Evolutionary conservation across 805 yeast species (phyloP), one percentile per base, ranked within the genome.

Genomic region (Wickerhamomyces mucosus): DNA sequence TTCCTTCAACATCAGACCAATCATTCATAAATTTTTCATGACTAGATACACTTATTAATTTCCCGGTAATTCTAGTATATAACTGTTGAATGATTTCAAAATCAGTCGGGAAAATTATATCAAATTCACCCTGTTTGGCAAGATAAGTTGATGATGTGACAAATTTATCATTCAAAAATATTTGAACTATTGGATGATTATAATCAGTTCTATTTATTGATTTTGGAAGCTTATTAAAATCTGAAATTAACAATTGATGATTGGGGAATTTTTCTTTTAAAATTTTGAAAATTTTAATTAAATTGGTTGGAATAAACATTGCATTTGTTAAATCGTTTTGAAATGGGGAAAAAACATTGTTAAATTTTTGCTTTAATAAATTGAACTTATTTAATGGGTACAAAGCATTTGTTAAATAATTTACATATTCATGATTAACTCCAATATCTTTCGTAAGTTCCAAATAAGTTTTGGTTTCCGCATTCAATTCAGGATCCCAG

Each of bases 101-200:
- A 46, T 84, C 80, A 0, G 94, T 84, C 8, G 94, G 83, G 48
- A 84, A 84, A 78, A 82, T 74, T 31, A 84, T 83, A 53, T 84
- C 94, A 50, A 82, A 84, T 47, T 68, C 79, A 0, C 95, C 95
- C 50, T 82, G 94, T 24, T 78, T 67, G n/a, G 72, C 78, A 88
- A 84, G 77, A 51, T 75, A 83, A 0, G 88, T 75, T 23, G 75
- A 65, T 0, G 78, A 71, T 15, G 81, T 75, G 5, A 82, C 67
- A 77, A 80, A 78, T 35, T 65, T 61, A 40, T 77, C 74, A 32
- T 75, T 63, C 36, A 79, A 59, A 46, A 80, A 69, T 0, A 94
- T 82, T 49, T 82, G 94, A 1, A 82, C 92, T 3, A 81, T 85
- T 0, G 94, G 94, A 0, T 83, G 65, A 42, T 70, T 72, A 49